Percentiles rank a stretch among this genome's conserved stretches.
Evolutionary conservation across 441 rosid genomes (phyloP).

Genomic region (Brassica hybrid): DNA sequence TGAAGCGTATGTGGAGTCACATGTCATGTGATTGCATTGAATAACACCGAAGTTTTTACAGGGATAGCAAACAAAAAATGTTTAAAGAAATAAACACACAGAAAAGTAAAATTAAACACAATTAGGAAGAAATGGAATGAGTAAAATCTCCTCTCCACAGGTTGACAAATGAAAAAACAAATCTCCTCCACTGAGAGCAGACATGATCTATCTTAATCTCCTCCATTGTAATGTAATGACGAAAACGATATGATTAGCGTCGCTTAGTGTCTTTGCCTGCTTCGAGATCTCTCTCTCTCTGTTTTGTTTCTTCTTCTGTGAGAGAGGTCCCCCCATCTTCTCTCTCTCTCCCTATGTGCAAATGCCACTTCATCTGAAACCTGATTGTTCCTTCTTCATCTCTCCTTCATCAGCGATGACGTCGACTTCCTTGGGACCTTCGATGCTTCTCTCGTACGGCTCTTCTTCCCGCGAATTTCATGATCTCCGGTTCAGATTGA

Average conservation of each 20-base stretch:
- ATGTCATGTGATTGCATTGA: not conserved
- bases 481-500: conserved; percentile 12
- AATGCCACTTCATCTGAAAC: conserved; percentile 20
- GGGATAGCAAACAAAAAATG: too few relatives aligned
- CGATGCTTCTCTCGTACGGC: conserved; percentile 21
- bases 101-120: not conserved
- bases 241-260: not conserved
- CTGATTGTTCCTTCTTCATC: conserved; percentile 16
- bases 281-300: not conserved
- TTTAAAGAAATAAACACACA: not conserved
- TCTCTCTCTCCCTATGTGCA: not conserved
- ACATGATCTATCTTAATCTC: not conserved
- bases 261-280: not conserved
- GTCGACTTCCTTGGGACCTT: conserved; percentile 29
- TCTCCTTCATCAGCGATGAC: conserved; percentile 17
- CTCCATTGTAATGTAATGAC: not conserved
- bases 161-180: not conserved
- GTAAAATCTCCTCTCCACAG: not conserved
- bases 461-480: conserved; percentile 18
- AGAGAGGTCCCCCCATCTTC: not conserved
- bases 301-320: not conserved
- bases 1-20: too few relatives aligned
- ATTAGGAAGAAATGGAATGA: too few relatives aligned
- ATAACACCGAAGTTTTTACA: not conserved
- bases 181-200: not conserved